A percentile compares a stretch with the other conserved stretches of the same genome.
Evolutionary conservation across 768 basidiomycete genomes (phyloP).

Genomic region (Cystobasidium tubakii): DNA sequence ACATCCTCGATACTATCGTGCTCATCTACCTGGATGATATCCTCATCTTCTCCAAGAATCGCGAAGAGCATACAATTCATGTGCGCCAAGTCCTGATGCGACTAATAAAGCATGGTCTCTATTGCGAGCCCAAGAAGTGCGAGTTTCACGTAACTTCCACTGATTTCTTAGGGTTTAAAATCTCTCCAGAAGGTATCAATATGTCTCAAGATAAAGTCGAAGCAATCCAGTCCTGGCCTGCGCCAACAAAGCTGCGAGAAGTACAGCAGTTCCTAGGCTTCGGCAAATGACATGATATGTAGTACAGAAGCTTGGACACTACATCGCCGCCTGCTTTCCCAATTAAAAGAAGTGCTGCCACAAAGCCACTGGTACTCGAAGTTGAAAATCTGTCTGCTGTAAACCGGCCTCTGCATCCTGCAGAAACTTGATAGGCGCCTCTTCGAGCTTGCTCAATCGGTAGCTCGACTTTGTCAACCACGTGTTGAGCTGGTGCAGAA

Average conservation of each 20-base stretch:
- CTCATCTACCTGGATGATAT: conserved; percentile 51
- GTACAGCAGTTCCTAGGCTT: not conserved
- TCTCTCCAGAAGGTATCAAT: not conserved
- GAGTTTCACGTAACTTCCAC: not conserved
- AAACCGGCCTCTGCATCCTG: no score
- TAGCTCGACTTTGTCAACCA: no score
- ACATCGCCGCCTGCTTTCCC: no score
- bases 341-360: no score
- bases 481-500: no score
- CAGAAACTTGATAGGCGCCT: no score
- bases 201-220: not conserved
- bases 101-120: not conserved
- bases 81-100: not conserved
- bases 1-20: conserved; percentile 51
- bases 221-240: not conserved
- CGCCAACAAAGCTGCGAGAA: not conserved
- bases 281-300: no score
- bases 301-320: no score
- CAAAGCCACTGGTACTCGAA: no score
- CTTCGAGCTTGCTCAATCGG: no score
- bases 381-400: no score
- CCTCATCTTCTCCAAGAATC: not conserved
- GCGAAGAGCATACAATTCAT: not conserved
- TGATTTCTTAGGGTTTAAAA: not conserved
- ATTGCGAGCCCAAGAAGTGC: not conserved